Percentiles rank a stretch among this genome's conserved stretches.
These are phyloP conservation scores for Diutina rugosa DNA, from an alignment of 1,139 yeast genomes.

Conservation along the genomic window DNA sequence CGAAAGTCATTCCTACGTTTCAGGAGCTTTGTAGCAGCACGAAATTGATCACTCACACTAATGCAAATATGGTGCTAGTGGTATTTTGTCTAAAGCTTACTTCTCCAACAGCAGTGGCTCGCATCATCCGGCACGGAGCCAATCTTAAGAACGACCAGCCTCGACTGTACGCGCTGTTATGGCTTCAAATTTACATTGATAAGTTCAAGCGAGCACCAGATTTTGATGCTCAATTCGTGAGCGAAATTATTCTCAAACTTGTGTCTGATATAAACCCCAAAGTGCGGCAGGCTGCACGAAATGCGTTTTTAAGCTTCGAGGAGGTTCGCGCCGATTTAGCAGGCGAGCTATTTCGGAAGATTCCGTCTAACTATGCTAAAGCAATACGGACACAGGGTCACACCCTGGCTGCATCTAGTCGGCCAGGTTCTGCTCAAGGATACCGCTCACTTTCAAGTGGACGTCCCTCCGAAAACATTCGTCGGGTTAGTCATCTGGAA, in stretches of 20 bases:
- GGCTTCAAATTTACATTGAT: constrained; percentile 54
- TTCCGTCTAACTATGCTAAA: constrained; percentile 24
- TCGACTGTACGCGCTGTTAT: constrained; percentile 52
- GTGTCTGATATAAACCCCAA: constrained; percentile 70
- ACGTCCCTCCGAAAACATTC: background rate
- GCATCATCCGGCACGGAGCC: constrained; percentile 37
- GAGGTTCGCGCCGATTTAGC: constrained; percentile 35
- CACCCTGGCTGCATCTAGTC: background rate
- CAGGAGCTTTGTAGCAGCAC: constrained; percentile 60
- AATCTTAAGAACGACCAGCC: constrained; percentile 64
- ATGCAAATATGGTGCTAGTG: constrained; percentile 58
- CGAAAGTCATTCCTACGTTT: constrained; percentile 43
- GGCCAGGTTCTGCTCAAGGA: background rate
- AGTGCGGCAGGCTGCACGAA: constrained; percentile 67
- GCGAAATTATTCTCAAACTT: constrained; percentile 25
- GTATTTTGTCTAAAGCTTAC: constrained; percentile 41
- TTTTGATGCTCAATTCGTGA: background rate
- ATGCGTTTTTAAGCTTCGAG: constrained; percentile 60
- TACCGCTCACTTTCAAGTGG: background rate
- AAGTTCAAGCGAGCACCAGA: constrained; percentile 15
- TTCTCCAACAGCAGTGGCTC: constrained; percentile 41
- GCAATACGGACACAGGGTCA: background rate
- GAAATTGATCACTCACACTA: constrained; percentile 65
- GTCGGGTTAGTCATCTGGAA: background rate
- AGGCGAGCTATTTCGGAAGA: constrained; percentile 36